Evolutionary conservation across 495 filamentous ascomycete genomes (phyloP).

Genomic region (Venustampulla echinocandica): DNA sequence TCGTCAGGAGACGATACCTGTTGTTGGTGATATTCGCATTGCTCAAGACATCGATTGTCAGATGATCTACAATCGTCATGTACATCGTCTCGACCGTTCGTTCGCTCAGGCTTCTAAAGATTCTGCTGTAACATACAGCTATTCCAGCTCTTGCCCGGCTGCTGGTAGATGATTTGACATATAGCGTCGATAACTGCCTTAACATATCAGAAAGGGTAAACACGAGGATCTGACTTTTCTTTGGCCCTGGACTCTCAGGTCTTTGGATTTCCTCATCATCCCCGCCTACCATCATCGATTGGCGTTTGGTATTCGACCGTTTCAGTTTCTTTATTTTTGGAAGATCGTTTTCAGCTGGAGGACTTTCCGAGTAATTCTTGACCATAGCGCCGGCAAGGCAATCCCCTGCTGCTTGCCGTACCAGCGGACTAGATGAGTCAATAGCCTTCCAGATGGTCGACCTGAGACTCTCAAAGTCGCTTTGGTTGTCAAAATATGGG

Average conservation of each 20-base stretch:
- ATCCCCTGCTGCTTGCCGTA: conserved; percentile 80
- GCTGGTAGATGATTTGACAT: conserved; percentile 67
- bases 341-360: conserved; percentile 40
- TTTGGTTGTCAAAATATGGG: conserved; percentile 76
- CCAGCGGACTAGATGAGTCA: conserved; percentile 63
- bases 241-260: conserved; percentile 57
- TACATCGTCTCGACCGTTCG: conserved; percentile 73
- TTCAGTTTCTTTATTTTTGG: conserved; percentile 68
- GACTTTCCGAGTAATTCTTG: conserved; percentile 64
- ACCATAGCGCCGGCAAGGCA: conserved; percentile 72
- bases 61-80: conserved; percentile 66
- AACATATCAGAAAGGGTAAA: conserved; percentile 75
- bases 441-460: conserved; percentile 73
- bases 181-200: conserved; percentile 72
- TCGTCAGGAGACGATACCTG: conserved; percentile 78
- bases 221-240: conserved; percentile 59
- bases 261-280: conserved; percentile 66
- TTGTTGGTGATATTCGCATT: conserved; percentile 69
- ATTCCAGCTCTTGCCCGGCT: conserved; percentile 77
- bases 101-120: conserved; percentile 65
- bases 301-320: conserved; percentile 56
- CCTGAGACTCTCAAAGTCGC: conserved; percentile 82
- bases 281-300: conserved; percentile 57
- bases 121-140: conserved; percentile 75
- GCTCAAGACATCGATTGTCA: conserved; percentile 72